phyloP scores from a whole-genome alignment of 2,329 filamentous ascomycete genomes.

The Aspergillus candidus region DNA sequence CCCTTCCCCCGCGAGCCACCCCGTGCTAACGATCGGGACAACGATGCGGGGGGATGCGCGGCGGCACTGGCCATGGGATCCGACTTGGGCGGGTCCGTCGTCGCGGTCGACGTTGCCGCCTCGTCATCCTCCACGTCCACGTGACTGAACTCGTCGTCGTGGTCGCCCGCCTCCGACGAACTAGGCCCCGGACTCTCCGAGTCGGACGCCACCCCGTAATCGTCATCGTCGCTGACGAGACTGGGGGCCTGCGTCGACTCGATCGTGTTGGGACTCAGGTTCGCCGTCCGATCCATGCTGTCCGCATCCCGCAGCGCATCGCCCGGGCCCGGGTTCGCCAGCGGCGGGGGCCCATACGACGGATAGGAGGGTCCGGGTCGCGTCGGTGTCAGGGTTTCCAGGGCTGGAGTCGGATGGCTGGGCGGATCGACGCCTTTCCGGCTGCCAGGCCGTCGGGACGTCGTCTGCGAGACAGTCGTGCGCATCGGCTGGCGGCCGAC shows the following conservation, averaged over 20 bases:
- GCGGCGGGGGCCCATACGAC: conserved; percentile 28
- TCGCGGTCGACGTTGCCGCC: conserved; percentile 28
- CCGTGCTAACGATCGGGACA: conserved; percentile 28
- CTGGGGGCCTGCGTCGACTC: conserved; percentile 72
- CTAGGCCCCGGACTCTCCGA: conserved; percentile 51
- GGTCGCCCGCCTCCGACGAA: conserved; percentile 47
- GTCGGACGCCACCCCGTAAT: conserved; percentile 64
- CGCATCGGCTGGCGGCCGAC: conserved; percentile 50
- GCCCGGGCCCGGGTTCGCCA: conserved; percentile 38
- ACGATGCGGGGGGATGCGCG: conserved; percentile 18
- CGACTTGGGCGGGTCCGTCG: conserved; percentile 27
- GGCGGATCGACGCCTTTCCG: conserved; percentile 50
- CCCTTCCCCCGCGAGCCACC: conserved; percentile 28
- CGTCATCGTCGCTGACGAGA: conserved; percentile 72
- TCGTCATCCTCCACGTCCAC: conserved; percentile 44
- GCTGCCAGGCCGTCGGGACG: conserved; percentile 48
- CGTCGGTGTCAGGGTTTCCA: conserved; percentile 36
- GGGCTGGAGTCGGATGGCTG: conserved; percentile 35
- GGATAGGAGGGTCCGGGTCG: conserved; percentile 21
- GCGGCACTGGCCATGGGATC: conserved; percentile 27
- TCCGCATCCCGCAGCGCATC: conserved; percentile 44
- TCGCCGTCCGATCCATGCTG: conserved; percentile 35
- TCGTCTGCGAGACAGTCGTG: conserved; percentile 49
- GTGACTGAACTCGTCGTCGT: conserved; percentile 44
- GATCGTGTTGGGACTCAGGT: conserved; percentile 63